Base-by-base conservation (phyloP, 345 rosid species). In the Combretum micranthum region DNA sequence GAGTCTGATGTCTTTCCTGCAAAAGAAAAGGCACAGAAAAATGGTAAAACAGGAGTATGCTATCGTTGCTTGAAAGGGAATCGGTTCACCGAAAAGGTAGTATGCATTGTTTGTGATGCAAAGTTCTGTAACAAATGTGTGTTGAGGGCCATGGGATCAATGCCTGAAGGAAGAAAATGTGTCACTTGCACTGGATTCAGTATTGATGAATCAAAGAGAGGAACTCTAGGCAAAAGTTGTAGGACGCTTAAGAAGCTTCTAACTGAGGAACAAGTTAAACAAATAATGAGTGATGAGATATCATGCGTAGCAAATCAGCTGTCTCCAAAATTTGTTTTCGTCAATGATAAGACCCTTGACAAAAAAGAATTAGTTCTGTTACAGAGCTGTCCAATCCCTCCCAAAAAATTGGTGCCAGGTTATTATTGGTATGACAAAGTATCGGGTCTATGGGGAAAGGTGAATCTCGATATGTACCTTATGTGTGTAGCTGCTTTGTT, bases 131-230 rank as follows among this genome's bases (percentile, higher is more conserved):
- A 0, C 15, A 67, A 62, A 57, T 93, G 97, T 64, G 83, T 87
- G 65, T 44, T 87, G 52, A 79, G 88, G 74, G 85, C 88, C 52
- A 93, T 87, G 90, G 97, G 96, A 42, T 77, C 91, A 12, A 82
- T 85, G 87, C 94, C 91, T 17, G 96, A 93, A 70, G 99, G 97
- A 57, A 82, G 97, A 77, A 93, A 89, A 75, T 89, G 97, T 48
- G 54, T 72, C 47, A 20, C 64, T 55, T 93, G 99, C 72, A 82
- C 83, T 58, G 94, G 96, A 63, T 57, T n/a, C 21, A 72, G 80
- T 66, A 78, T 93, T n/a, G 60, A 76, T 50, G 97, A 93, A 73
- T 55, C 78, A 1, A 83, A 55, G 61, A 66, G 97, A 69, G 56
- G 23, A 58, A 76, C 61, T 55, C 64, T 89, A 3, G 99, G 97